phyloP scores from a whole-genome alignment of 1,139 yeast species.

The Hemisphaericaspora xylanilytica region DNA sequence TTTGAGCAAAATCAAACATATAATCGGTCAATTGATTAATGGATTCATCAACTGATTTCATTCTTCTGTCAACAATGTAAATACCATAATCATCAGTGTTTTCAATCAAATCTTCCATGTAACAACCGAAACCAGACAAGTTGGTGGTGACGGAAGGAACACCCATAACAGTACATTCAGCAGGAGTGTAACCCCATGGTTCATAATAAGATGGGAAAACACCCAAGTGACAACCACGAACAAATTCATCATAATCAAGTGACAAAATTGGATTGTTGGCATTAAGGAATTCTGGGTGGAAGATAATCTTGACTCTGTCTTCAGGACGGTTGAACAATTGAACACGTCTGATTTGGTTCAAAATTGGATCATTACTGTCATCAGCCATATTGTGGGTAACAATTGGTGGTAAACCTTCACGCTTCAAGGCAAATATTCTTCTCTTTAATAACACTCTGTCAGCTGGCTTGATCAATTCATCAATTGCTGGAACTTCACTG shows the following conservation, averaged over 20 bases:
- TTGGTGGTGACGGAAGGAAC: conserved; percentile 98
- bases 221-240: conserved; percentile 96
- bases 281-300: conserved; percentile 96
- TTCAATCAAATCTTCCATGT: conserved; percentile 97
- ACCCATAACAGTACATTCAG: conserved; percentile 99
- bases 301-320: conserved; percentile 91
- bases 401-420: conserved; percentile 88
- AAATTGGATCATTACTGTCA: conserved; percentile 85
- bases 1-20: conserved; percentile 85
- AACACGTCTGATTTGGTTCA: conserved; percentile 89
- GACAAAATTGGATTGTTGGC: conserved; percentile 93
- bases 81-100: conserved; percentile 95
- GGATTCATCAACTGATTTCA: conserved; percentile 91
- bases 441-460: conserved; percentile 89
- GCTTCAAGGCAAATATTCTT: conserved; percentile 88
- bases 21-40: conserved; percentile 85
- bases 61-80: conserved; percentile 92
- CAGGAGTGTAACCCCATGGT: conserved; percentile 99
- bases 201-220: conserved; percentile 98
- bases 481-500: conserved; percentile 58
- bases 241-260: conserved; percentile 94
- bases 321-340: conserved; percentile 85
- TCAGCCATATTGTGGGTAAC: conserved; percentile 98
- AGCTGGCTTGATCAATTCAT: conserved; percentile 80
- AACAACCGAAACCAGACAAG: conserved; percentile 95